Percentiles rank a stretch among this genome's conserved stretches.
phyloP scores from a whole-genome alignment of 2,329 filamentous ascomycete species.

The Fusarium nisikadoi region DNA sequence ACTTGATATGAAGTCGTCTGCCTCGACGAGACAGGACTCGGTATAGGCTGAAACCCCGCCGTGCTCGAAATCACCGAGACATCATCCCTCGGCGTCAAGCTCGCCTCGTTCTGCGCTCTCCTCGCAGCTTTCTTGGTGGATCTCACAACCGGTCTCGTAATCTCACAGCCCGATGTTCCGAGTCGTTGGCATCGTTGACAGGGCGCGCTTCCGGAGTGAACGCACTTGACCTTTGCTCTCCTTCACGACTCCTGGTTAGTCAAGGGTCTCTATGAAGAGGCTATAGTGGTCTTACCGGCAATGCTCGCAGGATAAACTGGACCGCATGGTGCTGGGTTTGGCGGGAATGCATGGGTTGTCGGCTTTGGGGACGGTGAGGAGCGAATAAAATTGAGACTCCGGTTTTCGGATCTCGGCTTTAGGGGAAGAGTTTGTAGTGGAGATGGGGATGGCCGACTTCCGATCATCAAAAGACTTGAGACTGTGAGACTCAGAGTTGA shows the following conservation, averaged over 20 bases:
- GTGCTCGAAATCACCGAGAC: not conserved
- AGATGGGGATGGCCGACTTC: not conserved
- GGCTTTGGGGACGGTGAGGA: conserved; percentile 8
- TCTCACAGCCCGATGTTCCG: conserved; percentile 40
- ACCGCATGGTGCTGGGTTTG: conserved; percentile 38
- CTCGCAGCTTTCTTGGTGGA: conserved; percentile 11
- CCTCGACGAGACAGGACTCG: not conserved
- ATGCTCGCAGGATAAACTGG: conserved; percentile 50
- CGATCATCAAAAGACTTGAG: not conserved
- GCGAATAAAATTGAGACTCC: conserved; percentile 3
- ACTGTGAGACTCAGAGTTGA: too few relatives aligned
- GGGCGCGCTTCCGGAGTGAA: conserved; percentile 46
- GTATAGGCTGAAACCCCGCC: not conserved
- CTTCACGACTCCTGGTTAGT: conserved; percentile 17
- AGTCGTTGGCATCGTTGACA: conserved; percentile 47
- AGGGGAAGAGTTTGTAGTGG: not conserved
- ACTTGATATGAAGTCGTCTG: not conserved
- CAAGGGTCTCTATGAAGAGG: fast-evolving
- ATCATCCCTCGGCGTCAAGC: not conserved
- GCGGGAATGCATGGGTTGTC: conserved; percentile 10
- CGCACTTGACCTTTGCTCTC: conserved; percentile 51
- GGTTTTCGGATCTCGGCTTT: conserved; percentile 19
- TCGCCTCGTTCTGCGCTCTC: not conserved
- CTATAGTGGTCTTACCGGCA: conserved; percentile 42
- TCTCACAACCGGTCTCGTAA: conserved; percentile 30